Base-by-base conservation (phyloP, 306 rosid species). In the Prunus fruticosa region DNA sequence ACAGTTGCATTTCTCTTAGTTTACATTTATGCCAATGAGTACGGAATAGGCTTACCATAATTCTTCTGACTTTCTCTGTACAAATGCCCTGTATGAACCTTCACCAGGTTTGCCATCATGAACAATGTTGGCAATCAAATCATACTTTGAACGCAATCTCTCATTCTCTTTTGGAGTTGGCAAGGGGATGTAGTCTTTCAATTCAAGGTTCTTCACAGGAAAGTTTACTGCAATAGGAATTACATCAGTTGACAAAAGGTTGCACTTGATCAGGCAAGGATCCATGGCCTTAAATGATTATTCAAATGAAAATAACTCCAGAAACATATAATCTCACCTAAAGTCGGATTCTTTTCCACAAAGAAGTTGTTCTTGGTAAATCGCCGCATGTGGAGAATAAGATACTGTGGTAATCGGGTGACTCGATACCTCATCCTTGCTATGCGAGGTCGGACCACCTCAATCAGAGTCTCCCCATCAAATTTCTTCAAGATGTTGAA, bases 301-400 rank as follows among this genome's bases (percentile, higher is more conserved):
- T 15, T 10, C 51, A 60, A 72, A 43, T 49, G 62, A 14, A 25
- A 63, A 58, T 23, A 69, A 15, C 67, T 62, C 54, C 54, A 71
- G 11, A 23, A 70, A 71, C 60, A 14, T 47, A 19, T 52, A 34
- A 51, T 57, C 67, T 57, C 80, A 89, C 96, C 96, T 80, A 92
- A 81, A 20, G 99, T 95, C 13, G 99, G 99, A 87, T 95, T 95
- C 86, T 95, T 95, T 78, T 95, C 99, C 85, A 95, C 93, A 81
- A 92, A 95, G 81, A 95, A 95, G 79, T 95, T 95, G 84, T 95
- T 95, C 87, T 95, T 95, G 7, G 97, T 95, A 80, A 92, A 95
- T 34, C 97, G 88, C 47, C 91, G 96, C 97, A 92, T 92, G 80
- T 95, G 99, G 45, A 95, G 89, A 83, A 95, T 90, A 41, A 95